phyloP scores from a whole-genome alignment of 2,329 filamentous ascomycete species.

The Hypoxylon sp. region DNA sequence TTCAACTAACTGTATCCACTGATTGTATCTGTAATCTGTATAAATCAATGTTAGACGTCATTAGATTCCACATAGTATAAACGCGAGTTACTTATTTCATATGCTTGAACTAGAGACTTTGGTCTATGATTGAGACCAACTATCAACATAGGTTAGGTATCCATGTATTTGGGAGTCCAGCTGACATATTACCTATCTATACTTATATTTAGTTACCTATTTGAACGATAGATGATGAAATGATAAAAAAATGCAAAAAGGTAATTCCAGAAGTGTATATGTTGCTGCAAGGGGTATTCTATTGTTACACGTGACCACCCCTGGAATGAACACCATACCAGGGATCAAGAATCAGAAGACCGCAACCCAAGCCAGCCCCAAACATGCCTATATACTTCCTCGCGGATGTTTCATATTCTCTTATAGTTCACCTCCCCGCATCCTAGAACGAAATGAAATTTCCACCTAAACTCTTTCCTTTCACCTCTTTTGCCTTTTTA shows the following conservation, averaged over 20 bases:
- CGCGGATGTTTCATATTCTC: slow-evolving; percentile 10
- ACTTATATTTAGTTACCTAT: too few relatives aligned
- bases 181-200: too few relatives aligned
- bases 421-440: neutral
- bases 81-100: too few relatives aligned
- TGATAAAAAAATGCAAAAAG: neutral
- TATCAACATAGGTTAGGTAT: too few relatives aligned
- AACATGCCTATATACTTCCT: slow-evolving; percentile 4
- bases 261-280: slow-evolving; percentile 15
- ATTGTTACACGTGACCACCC: slow-evolving; percentile 24
- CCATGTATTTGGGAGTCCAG: too few relatives aligned
- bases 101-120: too few relatives aligned
- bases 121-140: too few relatives aligned
- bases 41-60: too few relatives aligned
- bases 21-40: too few relatives aligned
- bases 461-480: too few relatives aligned
- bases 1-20: neutral
- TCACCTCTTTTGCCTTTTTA: neutral
- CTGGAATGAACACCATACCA: slow-evolving; percentile 17
- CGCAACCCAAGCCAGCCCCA: neutral
- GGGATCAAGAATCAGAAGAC: neutral
- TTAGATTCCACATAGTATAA: too few relatives aligned
- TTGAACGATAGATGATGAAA: too few relatives aligned
- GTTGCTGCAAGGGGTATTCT: slow-evolving; percentile 31
- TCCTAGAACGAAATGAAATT: neutral